These are phyloP conservation scores for Canavalia gladiata DNA, from an alignment of 306 rosid species.

Conservation along the genomic window DNA sequence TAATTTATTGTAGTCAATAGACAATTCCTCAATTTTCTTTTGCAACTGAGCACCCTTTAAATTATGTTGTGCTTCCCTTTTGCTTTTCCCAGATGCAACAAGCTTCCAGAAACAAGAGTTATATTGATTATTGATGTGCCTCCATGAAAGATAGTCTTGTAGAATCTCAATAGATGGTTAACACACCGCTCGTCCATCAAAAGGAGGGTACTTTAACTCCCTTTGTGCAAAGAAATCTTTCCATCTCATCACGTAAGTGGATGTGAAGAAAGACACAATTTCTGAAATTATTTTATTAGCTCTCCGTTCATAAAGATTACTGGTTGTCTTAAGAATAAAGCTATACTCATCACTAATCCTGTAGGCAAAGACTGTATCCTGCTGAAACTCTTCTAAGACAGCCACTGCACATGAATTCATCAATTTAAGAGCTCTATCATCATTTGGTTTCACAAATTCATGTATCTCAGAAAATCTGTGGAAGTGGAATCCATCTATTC, in stretches of 20 bases:
- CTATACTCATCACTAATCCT: constrained; percentile 91
- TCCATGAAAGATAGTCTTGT: constrained; percentile 85
- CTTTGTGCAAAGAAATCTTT: constrained; percentile 60
- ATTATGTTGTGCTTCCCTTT: constrained; percentile 72
- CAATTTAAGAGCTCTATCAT: constrained; percentile 78
- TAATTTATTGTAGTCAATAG: constrained; percentile 67
- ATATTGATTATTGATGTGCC: constrained; percentile 92
- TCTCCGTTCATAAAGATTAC: constrained; percentile 64
- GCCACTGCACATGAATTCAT: constrained; percentile 85
- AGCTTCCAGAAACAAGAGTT: constrained; percentile 95
- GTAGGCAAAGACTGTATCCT: constrained; percentile 74
- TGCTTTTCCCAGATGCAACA: constrained; percentile 76
- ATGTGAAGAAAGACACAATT: constrained; percentile 77
- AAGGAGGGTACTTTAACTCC: constrained; percentile 73
- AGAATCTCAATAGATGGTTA: constrained; percentile 78
- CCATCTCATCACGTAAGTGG: constrained; percentile 73
- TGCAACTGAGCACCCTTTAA: constrained; percentile 80
- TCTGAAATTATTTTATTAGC: constrained; percentile 68
- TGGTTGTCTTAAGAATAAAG: constrained; percentile 71
- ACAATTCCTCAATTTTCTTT: constrained; percentile 73
- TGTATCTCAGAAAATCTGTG: constrained; percentile 82
- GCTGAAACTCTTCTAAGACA: constrained; percentile 70
- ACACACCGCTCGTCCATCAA: constrained; percentile 89
- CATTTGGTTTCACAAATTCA: constrained; percentile 90
- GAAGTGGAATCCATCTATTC: constrained; percentile 91